Percentiles rank a stretch among this genome's conserved stretches.
Conservation (phyloP, 2,329 filamentous ascomycete species). For the Fusarium staphyleae region DNA sequence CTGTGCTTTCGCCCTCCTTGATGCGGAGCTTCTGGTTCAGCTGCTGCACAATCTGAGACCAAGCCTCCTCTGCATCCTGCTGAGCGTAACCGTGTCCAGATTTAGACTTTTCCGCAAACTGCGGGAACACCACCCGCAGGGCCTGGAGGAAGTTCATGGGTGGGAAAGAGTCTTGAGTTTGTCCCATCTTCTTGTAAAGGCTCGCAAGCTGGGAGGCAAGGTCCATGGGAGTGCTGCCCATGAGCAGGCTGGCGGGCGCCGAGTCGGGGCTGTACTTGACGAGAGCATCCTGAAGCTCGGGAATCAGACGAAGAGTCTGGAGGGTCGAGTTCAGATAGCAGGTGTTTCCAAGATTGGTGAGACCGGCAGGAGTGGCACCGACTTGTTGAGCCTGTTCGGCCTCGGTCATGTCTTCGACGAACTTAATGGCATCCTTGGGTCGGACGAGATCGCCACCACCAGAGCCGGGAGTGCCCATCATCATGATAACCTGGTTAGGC, state of each 20-base stretch:
- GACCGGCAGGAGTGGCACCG: constrained; percentile 84
- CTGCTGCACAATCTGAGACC: constrained; percentile 91
- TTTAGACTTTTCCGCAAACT: constrained; percentile 90
- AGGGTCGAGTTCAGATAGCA: constrained; percentile 98
- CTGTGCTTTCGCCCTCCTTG: constrained; percentile 57
- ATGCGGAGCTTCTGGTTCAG: constrained; percentile 79
- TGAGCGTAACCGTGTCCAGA: constrained; percentile 89
- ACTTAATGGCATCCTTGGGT: constrained; percentile 83
- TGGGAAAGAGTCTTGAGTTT: constrained; percentile 86
- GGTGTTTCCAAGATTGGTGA: constrained; percentile 94
- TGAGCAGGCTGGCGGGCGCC: constrained; percentile 55
- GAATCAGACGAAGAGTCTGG: constrained; percentile 87
- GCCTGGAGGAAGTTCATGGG: constrained; percentile 84
- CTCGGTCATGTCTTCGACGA: constrained; percentile 97
- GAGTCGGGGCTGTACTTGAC: constrained; percentile 57
- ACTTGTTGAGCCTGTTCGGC: constrained; percentile 84
- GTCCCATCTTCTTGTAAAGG: constrained; percentile 87
- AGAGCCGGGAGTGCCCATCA: constrained; percentile 89
- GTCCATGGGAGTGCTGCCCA: constrained; percentile 59
- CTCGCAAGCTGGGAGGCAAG: constrained; percentile 79
- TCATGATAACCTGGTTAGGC: constrained; percentile 86
- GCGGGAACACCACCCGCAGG: constrained; percentile 81
- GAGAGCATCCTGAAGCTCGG: constrained; percentile 86
- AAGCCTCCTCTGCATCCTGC: constrained; percentile 97
- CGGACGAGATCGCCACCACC: constrained; percentile 67